phyloP scores from a whole-genome alignment of 768 basidiomycete species.

The Lactifluus piperatus region DNA sequence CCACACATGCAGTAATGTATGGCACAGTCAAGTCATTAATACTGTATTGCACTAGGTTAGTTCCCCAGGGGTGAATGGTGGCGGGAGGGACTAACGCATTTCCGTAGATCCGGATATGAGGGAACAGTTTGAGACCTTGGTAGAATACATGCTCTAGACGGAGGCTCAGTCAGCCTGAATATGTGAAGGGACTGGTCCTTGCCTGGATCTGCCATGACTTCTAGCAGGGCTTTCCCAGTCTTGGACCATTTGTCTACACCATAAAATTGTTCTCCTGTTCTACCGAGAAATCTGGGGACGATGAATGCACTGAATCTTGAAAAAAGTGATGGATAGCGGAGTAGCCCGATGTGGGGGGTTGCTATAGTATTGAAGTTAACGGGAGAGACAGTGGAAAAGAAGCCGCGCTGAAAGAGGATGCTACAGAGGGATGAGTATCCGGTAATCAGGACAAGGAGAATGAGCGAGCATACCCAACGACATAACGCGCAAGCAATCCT shows the following conservation, averaged over 20 bases:
- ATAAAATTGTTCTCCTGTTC: conserved; percentile 62
- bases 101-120: conserved; percentile 67
- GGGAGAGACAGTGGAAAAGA: conserved; percentile 63
- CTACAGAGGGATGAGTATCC: conserved; percentile 26
- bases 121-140: conserved; percentile 58
- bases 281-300: conserved; percentile 61
- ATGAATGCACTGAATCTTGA: conserved; percentile 45
- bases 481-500: conserved; percentile 73
- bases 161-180: not conserved
- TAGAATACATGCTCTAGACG: conserved; percentile 62
- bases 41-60: conserved; percentile 25
- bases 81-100: conserved; percentile 48
- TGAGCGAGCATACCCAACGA: conserved; percentile 46
- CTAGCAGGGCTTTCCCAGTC: conserved; percentile 55
- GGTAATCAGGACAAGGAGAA: not conserved
- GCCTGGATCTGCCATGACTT: conserved; percentile 78
- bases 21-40: conserved; percentile 77
- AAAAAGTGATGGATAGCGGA: conserved; percentile 49
- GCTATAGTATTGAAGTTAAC: conserved; percentile 80
- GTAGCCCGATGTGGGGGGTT: conserved; percentile 76
- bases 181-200: not conserved
- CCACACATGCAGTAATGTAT: conserved; percentile 70
- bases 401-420: conserved; percentile 53
- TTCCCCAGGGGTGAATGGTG: not conserved
- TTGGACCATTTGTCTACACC: conserved; percentile 59